Evolutionary conservation across 2,329 filamentous ascomycete species (phyloP).

Genomic region (Lachnellula cervina): DNA sequence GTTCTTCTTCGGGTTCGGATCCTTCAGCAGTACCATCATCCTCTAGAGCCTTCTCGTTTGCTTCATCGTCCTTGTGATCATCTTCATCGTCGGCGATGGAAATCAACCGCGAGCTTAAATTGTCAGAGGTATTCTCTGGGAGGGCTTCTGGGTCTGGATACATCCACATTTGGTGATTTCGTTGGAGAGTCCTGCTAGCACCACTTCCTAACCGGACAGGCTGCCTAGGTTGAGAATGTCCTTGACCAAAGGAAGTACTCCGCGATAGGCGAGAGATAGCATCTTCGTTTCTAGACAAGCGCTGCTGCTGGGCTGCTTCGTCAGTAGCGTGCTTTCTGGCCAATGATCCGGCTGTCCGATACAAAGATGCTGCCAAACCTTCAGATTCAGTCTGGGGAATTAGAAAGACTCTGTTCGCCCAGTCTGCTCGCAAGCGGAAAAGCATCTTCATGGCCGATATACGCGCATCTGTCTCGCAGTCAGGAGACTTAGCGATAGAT

Average conservation of each 20-base stretch:
- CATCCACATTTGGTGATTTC: slow-evolving; percentile 53
- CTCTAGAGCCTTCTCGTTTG: not conserved
- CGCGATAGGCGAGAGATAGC: slow-evolving; percentile 25
- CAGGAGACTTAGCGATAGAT: slow-evolving; percentile 54
- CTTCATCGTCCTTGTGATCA: not conserved
- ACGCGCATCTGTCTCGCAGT: slow-evolving; percentile 63
- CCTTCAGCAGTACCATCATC: not conserved
- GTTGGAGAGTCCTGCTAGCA: slow-evolving; percentile 26
- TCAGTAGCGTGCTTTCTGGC: slow-evolving; percentile 37
- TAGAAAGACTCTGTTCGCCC: slow-evolving; percentile 70
- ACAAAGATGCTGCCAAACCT: slow-evolving; percentile 66
- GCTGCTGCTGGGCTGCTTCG: slow-evolving; percentile 37
- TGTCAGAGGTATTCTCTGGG: slow-evolving; percentile 38
- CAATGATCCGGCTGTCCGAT: slow-evolving; percentile 53
- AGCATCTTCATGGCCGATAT: slow-evolving; percentile 72
- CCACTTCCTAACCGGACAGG: slow-evolving; percentile 27
- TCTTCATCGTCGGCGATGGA: slow-evolving; percentile 19
- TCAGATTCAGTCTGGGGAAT: slow-evolving; percentile 66
- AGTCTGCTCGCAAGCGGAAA: slow-evolving; percentile 79
- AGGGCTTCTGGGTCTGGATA: slow-evolving; percentile 53
- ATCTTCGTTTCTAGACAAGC: slow-evolving; percentile 35
- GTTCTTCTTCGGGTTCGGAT: not conserved
- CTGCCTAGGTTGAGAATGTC: slow-evolving; percentile 33
- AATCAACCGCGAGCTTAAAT: slow-evolving; percentile 29
- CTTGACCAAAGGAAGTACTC: slow-evolving; percentile 30